A percentile compares a stretch with the other conserved stretches of the same genome.
Evolutionary conservation across 306 rosid species (phyloP).

Genomic region (Lathyrus oleraceus): DNA sequence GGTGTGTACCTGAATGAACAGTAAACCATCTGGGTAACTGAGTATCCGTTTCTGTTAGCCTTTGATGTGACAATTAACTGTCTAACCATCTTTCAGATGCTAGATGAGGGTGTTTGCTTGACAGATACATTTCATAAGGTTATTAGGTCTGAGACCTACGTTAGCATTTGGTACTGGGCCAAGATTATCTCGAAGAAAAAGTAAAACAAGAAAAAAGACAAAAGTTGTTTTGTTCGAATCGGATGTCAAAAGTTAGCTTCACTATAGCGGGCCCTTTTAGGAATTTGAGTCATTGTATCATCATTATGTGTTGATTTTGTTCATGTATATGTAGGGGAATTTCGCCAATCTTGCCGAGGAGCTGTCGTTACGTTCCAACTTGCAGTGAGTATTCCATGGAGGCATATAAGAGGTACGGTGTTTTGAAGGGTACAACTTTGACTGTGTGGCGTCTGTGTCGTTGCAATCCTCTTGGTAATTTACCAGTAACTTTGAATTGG

Average conservation of each 20-base stretch:
- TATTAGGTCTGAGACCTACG: neutral
- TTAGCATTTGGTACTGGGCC: neutral
- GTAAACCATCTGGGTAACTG: neutral
- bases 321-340: constrained; percentile 66
- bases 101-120: neutral
- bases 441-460: constrained; percentile 88
- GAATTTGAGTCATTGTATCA: neutral
- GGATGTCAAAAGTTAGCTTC: neutral
- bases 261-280: neutral
- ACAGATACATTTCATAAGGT: neutral
- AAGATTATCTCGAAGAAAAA: neutral
- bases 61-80: neutral
- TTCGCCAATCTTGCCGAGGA: constrained; percentile 78
- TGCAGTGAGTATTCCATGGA: constrained; percentile 97
- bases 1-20: neutral
- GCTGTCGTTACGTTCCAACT: constrained; percentile 81
- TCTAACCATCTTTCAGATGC: neutral
- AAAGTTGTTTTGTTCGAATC: neutral
- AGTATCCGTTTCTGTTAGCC: neutral
- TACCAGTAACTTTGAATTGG: neutral
- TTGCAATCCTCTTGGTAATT: constrained; percentile 89
- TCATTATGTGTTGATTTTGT: neutral
- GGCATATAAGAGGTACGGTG: constrained; percentile 89
- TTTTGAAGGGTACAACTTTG: constrained; percentile 70
- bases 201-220: neutral